These are phyloP conservation scores for Veloporphyrellus conicus DNA, from an alignment of 1,284 basidiomycete species.

Conservation along the genomic window DNA sequence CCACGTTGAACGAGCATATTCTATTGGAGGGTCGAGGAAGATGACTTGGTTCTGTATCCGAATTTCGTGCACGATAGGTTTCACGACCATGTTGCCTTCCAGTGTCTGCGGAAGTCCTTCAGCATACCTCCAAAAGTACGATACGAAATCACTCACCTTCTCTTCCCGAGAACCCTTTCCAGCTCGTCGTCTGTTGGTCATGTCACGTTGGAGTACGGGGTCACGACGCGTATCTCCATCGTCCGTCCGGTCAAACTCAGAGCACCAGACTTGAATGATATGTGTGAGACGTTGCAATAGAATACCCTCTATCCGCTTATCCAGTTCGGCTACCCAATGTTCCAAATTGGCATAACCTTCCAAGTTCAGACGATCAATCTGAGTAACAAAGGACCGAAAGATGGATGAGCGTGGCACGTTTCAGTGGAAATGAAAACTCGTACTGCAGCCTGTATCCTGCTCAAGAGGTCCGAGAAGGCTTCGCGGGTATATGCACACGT, in stretches of 20 bases:
- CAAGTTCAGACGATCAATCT: slow-evolving; percentile 92
- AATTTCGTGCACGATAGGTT: slow-evolving; percentile 89
- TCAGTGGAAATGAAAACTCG: slow-evolving; percentile 25
- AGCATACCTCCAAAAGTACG: not conserved
- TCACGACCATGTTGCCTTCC: slow-evolving; percentile 68
- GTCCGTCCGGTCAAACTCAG: slow-evolving; percentile 74
- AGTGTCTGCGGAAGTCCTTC: slow-evolving; percentile 43
- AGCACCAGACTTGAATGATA: slow-evolving; percentile 85
- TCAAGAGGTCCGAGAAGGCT: slow-evolving; percentile 75
- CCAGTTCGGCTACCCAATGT: slow-evolving; percentile 88
- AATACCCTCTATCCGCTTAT: slow-evolving; percentile 81
- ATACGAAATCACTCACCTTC: slow-evolving; percentile 46
- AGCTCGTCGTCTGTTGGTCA: slow-evolving; percentile 56
- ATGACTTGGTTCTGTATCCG: slow-evolving; percentile 98
- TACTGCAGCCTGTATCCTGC: slow-evolving; percentile 82
- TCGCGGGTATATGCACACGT: slow-evolving; percentile 83
- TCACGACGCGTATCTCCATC: slow-evolving; percentile 61
- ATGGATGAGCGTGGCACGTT: slow-evolving; percentile 1
- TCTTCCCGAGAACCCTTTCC: slow-evolving; percentile 71
- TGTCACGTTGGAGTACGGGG: slow-evolving; percentile 48
- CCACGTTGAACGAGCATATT: slow-evolving; percentile 90
- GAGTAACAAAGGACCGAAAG: not conserved
- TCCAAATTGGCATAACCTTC: slow-evolving; percentile 98
- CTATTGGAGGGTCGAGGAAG: slow-evolving; percentile 96
- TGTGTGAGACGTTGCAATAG: slow-evolving; percentile 74